Base-by-base conservation (phyloP, 2,329 filamentous ascomycete species). In the Colletotrichum lentis region DNA sequence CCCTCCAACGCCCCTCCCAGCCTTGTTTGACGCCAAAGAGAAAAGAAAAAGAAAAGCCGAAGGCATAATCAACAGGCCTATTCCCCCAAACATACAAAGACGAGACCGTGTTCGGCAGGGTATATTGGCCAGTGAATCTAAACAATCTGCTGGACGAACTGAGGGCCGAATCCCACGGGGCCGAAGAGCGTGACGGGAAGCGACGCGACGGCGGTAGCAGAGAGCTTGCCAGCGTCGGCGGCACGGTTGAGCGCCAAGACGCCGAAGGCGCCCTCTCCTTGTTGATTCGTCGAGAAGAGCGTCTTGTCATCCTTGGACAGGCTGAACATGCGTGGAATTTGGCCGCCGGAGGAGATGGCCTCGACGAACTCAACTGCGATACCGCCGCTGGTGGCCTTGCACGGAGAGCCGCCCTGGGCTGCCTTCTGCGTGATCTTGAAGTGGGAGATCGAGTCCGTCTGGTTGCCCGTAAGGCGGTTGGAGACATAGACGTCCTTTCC, bases 211-310 rank as follows among this genome's bases (percentile, higher is more conserved):
- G 77, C 75, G 41, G 67, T 70, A 58, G 74, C 70, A 5, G 63
- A 55, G 41, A 82, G 72, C 54, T 72, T 74, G 52, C 80, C 79
- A 27, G 73, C 66, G 22, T 60, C 44, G 27, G 71, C 68, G 54
- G 20, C 63, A 47, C 62, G 62, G 53, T 11, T 43, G 52, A 69
- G 49, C n/a, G 80, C 82, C 4, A 79, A 22, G 5, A 49, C 8
- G 12, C 56, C 75, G 5, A 85, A 71, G 0, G 79, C 83, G 16
- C 70, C 70, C 3, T 74, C 74, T 43, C 82, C 83, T 60, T 74
- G 75, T 75, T 82, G 79, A 76, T 85, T 85, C n/a, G 78, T 80
- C n/a, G 80, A 77, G 70, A 84, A 84, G 53, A 85, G 71, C 12
- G 77, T 58, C 57, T 58, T 70, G 67, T 79, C 74, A 64, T 78